Percentiles rank a stretch among this genome's conserved stretches.
These are phyloP conservation scores for Tritrichomonas musculus DNA, from an alignment of 208 protist genomes.

Conservation along the genomic window DNA sequence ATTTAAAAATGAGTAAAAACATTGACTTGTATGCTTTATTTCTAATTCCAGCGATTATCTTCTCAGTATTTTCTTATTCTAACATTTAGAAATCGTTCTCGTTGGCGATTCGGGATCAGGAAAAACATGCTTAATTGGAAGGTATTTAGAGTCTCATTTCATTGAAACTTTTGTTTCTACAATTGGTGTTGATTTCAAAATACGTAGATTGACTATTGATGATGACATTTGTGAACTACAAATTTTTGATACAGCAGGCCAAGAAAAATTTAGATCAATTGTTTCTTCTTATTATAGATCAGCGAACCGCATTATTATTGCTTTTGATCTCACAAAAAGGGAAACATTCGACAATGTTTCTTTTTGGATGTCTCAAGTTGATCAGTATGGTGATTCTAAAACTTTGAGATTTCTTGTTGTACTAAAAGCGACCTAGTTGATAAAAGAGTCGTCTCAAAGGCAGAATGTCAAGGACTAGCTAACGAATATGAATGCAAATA, in stretches of 20 bases:
- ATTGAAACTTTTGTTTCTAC: background rate
- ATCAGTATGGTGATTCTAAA: background rate
- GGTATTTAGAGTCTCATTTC: too few species aligned
- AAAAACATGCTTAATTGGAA: background rate
- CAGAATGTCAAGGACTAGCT: background rate
- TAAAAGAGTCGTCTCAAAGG: background rate
- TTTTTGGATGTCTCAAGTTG: background rate
- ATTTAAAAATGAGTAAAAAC: too few species aligned
- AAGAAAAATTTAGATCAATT: background rate
- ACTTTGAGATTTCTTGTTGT: background rate
- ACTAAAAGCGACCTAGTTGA: background rate
- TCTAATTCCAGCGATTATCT: too few species aligned
- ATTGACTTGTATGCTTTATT: too few species aligned
- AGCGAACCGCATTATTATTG: background rate
- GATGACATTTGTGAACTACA: background rate
- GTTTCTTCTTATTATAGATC: background rate
- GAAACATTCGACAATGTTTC: background rate
- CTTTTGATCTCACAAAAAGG: background rate
- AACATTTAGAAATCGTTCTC: background rate
- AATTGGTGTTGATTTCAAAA: slow-evolving; percentile 14
- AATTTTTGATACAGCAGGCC: slow-evolving; percentile 27
- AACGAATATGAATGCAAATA: background rate
- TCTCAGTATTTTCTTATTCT: too few species aligned
- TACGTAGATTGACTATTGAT: background rate
- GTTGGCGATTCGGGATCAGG: background rate